Base-by-base conservation (phyloP, 1,284 basidiomycete species). In the Boletellus deceptivus region DNA sequence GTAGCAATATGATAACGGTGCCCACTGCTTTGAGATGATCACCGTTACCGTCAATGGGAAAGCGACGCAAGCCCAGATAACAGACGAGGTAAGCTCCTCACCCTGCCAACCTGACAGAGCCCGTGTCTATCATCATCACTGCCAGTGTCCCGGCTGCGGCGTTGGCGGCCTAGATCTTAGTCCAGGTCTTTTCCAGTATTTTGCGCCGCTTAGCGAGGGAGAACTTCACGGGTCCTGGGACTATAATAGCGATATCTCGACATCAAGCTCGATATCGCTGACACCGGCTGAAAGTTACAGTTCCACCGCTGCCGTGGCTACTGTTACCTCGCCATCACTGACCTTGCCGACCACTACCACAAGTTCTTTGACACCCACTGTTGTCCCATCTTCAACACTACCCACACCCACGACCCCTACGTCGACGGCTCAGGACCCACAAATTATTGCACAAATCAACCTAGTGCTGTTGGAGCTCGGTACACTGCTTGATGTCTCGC, bases 1-100 rank as follows among this genome's bases (percentile, higher is more conserved):
- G 25, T 45, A 75, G 69, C 64, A 76, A 63, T 77, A 63, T 55
- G 62, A 60, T 46, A 60, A 58, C 31, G 76, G 75, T 34, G 59
- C 71, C 11, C 68, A 79, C 55, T 87, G 85, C 62, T 77, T 75
- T 58, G 67, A 80, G 57, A 69, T 59, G 47, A 75, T 87, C 57
- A 78, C 78, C 39, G 81, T 87, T 55, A 71, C 70, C 13, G 73
- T 78, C 67, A 64, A 75, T 46, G 83, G 82, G 39, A 80, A 79
- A 68, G 72, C 75, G 1, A 64, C 73, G 8, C 68, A 70, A 38
- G 85, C 84, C 2, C 72, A 73, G 40, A 76, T 88, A 49, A 70
- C 68, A 25, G 85, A 87, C 64, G 67, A 73, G 65, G 77, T 72
- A 58, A 52, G 69, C 55, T n/a, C 25, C 36, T 16, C 9, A 38